phyloP scores from a whole-genome alignment of 305 asterid genomes.

The Rubia peregrina region DNA sequence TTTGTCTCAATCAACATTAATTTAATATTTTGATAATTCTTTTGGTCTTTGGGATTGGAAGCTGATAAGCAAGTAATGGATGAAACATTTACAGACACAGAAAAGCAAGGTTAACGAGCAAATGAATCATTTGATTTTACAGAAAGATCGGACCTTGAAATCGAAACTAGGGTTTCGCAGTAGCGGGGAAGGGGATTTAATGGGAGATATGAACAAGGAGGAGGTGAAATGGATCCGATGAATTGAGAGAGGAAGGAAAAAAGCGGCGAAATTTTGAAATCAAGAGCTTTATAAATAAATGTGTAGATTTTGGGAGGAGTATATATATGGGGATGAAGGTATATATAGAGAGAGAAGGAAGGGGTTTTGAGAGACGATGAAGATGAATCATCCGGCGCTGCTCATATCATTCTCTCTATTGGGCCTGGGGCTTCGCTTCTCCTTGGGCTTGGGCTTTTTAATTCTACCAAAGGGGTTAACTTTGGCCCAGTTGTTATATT shows the following conservation, averaged over 20 bases:
- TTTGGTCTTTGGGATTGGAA: not conserved
- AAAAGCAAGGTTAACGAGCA: not conserved
- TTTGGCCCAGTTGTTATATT: not conserved
- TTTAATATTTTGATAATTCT: not conserved
- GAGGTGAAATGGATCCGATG: not conserved
- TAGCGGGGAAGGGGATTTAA: not conserved
- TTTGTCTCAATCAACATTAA: not conserved
- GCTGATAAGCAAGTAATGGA: not conserved
- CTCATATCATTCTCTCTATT: not conserved
- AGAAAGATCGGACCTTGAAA: constrained; percentile 3
- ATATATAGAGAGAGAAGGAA: constrained; percentile 7
- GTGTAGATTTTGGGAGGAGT: not conserved
- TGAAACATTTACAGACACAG: not conserved
- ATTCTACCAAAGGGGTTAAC: not conserved
- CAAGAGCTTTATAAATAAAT: not conserved
- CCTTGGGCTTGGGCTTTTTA: not conserved
- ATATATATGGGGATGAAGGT: not conserved
- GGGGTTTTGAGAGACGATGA: not conserved
- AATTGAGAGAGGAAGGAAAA: not conserved
- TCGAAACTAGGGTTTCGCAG: constrained; percentile 6
- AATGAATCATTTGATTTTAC: not conserved
- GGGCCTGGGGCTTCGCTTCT: not conserved
- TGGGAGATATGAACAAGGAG: not conserved
- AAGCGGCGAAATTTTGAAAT: constrained; percentile 11
- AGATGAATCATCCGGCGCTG: constrained; percentile 1